Evolutionary conservation across 352 stramenopile genomes (phyloP).

Genomic region (Pilasporangium apinafurcum): DNA sequence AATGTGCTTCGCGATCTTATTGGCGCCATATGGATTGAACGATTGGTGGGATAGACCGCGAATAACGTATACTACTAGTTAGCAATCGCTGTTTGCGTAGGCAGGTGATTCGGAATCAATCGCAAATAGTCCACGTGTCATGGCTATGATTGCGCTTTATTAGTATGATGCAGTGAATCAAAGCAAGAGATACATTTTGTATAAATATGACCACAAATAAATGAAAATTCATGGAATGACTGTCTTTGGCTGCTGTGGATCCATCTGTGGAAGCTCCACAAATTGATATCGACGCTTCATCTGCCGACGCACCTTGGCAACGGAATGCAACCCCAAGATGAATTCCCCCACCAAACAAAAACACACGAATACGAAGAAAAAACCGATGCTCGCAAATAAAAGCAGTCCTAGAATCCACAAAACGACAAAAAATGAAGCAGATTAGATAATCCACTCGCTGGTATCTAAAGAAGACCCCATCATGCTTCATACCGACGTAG

Average conservation of each 20-base stretch:
- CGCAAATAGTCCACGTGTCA: too few species aligned
- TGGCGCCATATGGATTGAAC: too few species aligned
- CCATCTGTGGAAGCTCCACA: constrained; percentile 31
- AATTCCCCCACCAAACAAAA: constrained; percentile 41
- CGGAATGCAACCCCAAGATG: constrained; percentile 27
- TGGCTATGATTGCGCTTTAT: too few species aligned
- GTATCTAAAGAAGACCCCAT: background rate
- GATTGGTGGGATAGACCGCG: too few species aligned
- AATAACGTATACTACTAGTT: too few species aligned
- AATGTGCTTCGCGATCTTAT: too few species aligned
- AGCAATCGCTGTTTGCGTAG: too few species aligned
- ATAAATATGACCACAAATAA: background rate
- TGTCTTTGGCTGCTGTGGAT: too few species aligned
- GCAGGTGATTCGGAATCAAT: too few species aligned
- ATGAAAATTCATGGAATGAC: too few species aligned
- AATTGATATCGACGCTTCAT: constrained; percentile 17
- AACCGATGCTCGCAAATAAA: constrained; percentile 30
- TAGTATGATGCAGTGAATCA: too few species aligned
- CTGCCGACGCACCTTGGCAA: constrained; percentile 27
- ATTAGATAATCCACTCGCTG: background rate
- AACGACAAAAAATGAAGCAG: background rate
- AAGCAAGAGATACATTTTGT: too few species aligned
- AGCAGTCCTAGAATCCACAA: constrained; percentile 26
- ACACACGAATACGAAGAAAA: constrained; percentile 31
- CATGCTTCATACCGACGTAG: constrained; percentile 20